phyloP scores from a whole-genome alignment of 1,139 yeast genomes.

The Spathaspora sp. region DNA sequence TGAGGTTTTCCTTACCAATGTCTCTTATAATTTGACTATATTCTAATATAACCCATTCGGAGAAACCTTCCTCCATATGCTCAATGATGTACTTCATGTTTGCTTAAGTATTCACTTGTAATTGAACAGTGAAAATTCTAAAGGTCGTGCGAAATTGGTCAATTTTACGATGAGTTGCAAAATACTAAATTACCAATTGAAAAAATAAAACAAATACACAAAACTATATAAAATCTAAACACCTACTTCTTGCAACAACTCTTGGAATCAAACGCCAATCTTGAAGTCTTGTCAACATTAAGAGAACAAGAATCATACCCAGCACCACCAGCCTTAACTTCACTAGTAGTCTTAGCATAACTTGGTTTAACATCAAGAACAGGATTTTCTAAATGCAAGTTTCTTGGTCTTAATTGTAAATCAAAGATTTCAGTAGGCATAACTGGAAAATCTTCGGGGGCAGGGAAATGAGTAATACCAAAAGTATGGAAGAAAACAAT shows the following conservation, averaged over 20 bases:
- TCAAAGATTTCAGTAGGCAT: constrained; percentile 86
- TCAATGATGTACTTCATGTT: constrained; percentile 87
- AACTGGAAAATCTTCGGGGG: constrained; percentile 87
- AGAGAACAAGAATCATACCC: constrained; percentile 39
- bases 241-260: constrained; percentile 21
- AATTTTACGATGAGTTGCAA: neutral
- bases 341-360: constrained; percentile 60
- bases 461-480: constrained; percentile 83
- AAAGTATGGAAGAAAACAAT: constrained; percentile 75
- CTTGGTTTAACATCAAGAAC: constrained; percentile 74
- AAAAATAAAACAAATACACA: neutral
- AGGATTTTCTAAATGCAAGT: constrained; percentile 75
- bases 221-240: neutral
- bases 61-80: constrained; percentile 96
- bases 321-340: constrained; percentile 43
- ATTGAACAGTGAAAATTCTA: neutral
- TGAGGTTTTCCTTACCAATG: constrained; percentile 73
- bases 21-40: constrained; percentile 80
- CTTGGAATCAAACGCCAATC: constrained; percentile 31
- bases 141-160: constrained; percentile 2
- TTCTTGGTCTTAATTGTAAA: constrained; percentile 73
- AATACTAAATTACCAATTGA: neutral
- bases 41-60: constrained; percentile 92
- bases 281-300: constrained; percentile 40
- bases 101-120: neutral